Evolutionary conservation across 2,329 filamentous ascomycete genomes (phyloP), one percentile per base, ranked within the genome.

Genomic region (Chlorencoelia australis): DNA sequence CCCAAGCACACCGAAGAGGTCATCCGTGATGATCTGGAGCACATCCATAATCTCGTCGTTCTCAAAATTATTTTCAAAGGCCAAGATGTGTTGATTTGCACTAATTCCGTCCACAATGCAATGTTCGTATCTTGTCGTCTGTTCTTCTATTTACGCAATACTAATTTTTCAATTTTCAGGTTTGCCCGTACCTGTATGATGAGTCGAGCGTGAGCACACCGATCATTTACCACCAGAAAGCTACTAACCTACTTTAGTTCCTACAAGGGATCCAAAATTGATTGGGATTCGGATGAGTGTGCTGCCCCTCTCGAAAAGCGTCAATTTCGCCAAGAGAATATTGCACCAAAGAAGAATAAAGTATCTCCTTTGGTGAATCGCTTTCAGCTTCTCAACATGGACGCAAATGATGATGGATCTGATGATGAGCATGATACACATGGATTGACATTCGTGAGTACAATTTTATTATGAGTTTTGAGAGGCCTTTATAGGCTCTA

Each of bases 101-200:
- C 79, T 6, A 93, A 88, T 56, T 86, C 83, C 0, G 69, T 93
- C 7, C 71, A 80, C 51, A 79, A 81, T 43, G 81, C 84, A 8
- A 68, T 85, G 35, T 84, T n/a, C n/a, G n/a, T n/a, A n/a, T n/a
- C n/a, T n/a, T n/a, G n/a, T n/a, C n/a, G n/a, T n/a, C n/a, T n/a
- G n/a, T n/a, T n/a, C n/a, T n/a, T n/a, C n/a, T n/a, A n/a, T n/a
- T n/a, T n/a, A n/a, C n/a, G n/a, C n/a, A n/a, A n/a, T n/a, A n/a
- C n/a, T n/a, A n/a, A n/a, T n/a, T n/a, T n/a, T n/a, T n/a, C n/a
- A n/a, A n/a, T n/a, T n/a, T n/a, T n/a, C n/a, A n/a, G n/a, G n/a
- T n/a, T 79, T 58, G 83, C 84, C 7, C 72, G 75, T 13, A 82
- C 73, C 7, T 91, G 84, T 61, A 82, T 93, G 79, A 78, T 81